These are phyloP conservation scores for Melastoma malabathricum DNA, from an alignment of 345 rosid genomes.

Conservation along the genomic window DNA sequence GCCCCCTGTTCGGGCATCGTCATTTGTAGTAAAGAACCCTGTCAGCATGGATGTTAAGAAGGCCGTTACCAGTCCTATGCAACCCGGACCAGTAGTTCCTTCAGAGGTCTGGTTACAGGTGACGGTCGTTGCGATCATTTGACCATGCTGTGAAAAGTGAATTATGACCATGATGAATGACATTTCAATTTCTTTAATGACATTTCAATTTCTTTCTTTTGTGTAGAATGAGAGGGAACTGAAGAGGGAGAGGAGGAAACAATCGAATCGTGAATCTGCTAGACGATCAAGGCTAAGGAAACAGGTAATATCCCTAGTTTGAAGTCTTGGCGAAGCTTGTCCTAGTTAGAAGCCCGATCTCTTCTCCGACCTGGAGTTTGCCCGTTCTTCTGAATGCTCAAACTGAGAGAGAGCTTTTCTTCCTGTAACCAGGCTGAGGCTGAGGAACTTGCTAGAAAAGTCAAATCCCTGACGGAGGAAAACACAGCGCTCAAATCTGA, in stretches of 20 bases:
- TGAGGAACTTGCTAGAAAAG: slow-evolving; percentile 68
- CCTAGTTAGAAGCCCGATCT: no score
- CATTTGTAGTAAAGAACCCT: slow-evolving; percentile 32
- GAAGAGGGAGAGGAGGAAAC: slow-evolving; percentile 90
- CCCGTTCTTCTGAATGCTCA: not conserved
- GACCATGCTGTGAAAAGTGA: not conserved
- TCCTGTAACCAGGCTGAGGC: slow-evolving; percentile 54
- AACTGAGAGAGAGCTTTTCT: not conserved
- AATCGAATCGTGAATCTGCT: slow-evolving; percentile 94
- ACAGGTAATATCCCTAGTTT: slow-evolving; percentile 35
- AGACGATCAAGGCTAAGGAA: slow-evolving; percentile 92
- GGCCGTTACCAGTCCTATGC: slow-evolving; percentile 24
- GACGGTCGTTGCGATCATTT: not conserved
- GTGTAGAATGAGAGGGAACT: slow-evolving; percentile 65
- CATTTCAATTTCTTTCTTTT: slow-evolving; percentile 2
- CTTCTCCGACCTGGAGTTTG: no score
- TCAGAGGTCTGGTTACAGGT: slow-evolving; percentile 77
- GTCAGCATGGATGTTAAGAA: slow-evolving; percentile 27
- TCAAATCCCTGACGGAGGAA: slow-evolving; percentile 50
- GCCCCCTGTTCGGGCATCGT: slow-evolving; percentile 7
- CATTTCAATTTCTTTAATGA: no score
- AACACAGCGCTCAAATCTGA: slow-evolving; percentile 67
- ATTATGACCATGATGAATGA: not conserved
- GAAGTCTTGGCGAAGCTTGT: not conserved
- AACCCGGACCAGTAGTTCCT: slow-evolving; percentile 45